Conservation (phyloP, 305 asterid species). For the Coffea humblotiana region DNA sequence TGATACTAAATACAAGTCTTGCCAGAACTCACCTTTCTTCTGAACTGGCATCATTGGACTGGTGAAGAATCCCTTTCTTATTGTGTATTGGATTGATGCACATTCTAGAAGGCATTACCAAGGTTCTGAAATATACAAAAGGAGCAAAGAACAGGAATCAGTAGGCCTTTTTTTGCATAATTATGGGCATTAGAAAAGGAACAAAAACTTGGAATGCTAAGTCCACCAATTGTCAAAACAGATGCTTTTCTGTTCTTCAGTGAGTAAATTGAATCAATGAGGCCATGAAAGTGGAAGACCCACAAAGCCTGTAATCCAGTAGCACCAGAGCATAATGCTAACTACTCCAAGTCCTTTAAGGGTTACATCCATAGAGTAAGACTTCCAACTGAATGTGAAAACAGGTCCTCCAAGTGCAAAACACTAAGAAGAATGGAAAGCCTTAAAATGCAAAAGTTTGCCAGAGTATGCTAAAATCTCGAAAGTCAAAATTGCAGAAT, state of each 20-base stretch:
- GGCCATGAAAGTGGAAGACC: background rate
- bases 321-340: too few species aligned
- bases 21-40: slow-evolving; percentile 62
- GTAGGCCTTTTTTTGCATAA: background rate
- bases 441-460: background rate
- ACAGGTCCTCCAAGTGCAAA: background rate
- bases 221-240: background rate
- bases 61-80: background rate
- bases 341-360: too few species aligned
- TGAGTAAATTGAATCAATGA: background rate
- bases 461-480: background rate
- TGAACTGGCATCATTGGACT: slow-evolving; percentile 26
- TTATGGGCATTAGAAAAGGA: background rate
- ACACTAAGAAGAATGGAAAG: background rate
- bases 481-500: too few species aligned
- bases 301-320: background rate
- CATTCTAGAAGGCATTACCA: slow-evolving; percentile 12
- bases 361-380: background rate
- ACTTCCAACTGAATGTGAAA: background rate
- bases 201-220: background rate
- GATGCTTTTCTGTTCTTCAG: background rate
- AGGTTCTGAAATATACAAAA: slow-evolving; percentile 62
- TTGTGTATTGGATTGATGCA: slow-evolving; percentile 26
- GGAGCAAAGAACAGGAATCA: background rate
- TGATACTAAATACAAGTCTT: background rate